phyloP scores from a whole-genome alignment of 2,329 filamentous ascomycete species.

The Sarocladium strictum region DNA sequence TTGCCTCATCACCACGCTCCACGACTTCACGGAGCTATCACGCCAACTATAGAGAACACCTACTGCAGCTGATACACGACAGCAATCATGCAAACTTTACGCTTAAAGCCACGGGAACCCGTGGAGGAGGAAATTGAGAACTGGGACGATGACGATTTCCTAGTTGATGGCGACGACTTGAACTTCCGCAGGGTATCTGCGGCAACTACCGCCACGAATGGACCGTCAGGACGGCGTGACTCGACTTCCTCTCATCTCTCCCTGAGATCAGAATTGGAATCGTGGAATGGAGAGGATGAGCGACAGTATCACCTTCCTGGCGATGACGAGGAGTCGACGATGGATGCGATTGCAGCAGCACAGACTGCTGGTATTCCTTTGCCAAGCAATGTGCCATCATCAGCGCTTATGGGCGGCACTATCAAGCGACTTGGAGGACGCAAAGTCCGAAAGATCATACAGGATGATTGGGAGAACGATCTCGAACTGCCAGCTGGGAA shows the following conservation, averaged over 20 bases:
- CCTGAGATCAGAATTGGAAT: constrained; percentile 76
- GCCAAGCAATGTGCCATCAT: constrained; percentile 78
- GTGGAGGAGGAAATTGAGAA: constrained; percentile 62
- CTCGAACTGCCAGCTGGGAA: constrained; percentile 59
- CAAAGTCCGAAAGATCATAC: constrained; percentile 65
- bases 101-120: constrained; percentile 46
- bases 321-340: constrained; percentile 77
- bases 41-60: constrained; percentile 9
- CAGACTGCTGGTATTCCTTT: constrained; percentile 88
- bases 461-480: constrained; percentile 79
- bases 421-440: constrained; percentile 82
- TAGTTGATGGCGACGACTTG: constrained; percentile 63
- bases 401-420: constrained; percentile 83
- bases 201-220: constrained; percentile 31
- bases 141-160: constrained; percentile 74
- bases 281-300: constrained; percentile 73
- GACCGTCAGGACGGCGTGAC: constrained; percentile 53
- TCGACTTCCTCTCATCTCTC: constrained; percentile 79
- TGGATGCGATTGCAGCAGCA: constrained; percentile 81
- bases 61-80: constrained; percentile 12
- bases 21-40: neutral
- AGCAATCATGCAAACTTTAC: constrained; percentile 47
- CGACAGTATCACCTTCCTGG: constrained; percentile 80
- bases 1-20: constrained; percentile 5
- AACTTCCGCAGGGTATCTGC: constrained; percentile 48